Evolutionary conservation across 108 stramenopile species (phyloP).

Genomic region (Skeletonema tropicum): DNA sequence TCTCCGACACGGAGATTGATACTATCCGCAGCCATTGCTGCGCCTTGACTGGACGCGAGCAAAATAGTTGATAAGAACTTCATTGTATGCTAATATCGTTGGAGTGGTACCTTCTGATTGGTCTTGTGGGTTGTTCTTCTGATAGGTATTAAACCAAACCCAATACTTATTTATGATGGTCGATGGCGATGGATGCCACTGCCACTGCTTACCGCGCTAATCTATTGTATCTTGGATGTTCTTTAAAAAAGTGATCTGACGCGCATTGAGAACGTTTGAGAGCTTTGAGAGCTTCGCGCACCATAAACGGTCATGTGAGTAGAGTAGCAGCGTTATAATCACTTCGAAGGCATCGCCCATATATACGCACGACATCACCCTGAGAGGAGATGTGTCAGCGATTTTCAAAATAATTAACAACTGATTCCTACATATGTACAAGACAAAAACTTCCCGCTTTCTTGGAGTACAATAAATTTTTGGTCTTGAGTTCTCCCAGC

Average conservation of each 20-base stretch:
- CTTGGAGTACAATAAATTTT: too few relatives aligned
- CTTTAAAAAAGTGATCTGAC: background rate
- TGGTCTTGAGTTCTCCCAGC: too few relatives aligned
- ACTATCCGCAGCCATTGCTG: background rate
- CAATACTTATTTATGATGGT: background rate
- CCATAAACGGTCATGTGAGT: too few relatives aligned
- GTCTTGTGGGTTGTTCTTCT: too few relatives aligned
- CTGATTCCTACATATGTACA: background rate
- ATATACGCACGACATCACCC: background rate
- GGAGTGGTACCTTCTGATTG: too few relatives aligned
- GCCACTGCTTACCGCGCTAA: background rate
- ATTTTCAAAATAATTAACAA: background rate
- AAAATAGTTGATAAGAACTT: background rate
- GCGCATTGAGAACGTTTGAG: too few relatives aligned
- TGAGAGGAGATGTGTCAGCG: background rate
- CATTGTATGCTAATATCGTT: background rate
- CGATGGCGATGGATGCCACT: too few relatives aligned
- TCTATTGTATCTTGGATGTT: too few relatives aligned
- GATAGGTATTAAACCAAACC: too few relatives aligned
- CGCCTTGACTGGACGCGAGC: background rate
- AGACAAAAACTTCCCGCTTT: background rate
- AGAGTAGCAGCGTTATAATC: background rate
- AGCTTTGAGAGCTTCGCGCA: background rate
- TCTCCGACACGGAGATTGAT: background rate
- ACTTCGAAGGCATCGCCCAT: background rate